Conservation (phyloP, 148 eudicot species). For the Mesembryanthemum crystallinum region DNA sequence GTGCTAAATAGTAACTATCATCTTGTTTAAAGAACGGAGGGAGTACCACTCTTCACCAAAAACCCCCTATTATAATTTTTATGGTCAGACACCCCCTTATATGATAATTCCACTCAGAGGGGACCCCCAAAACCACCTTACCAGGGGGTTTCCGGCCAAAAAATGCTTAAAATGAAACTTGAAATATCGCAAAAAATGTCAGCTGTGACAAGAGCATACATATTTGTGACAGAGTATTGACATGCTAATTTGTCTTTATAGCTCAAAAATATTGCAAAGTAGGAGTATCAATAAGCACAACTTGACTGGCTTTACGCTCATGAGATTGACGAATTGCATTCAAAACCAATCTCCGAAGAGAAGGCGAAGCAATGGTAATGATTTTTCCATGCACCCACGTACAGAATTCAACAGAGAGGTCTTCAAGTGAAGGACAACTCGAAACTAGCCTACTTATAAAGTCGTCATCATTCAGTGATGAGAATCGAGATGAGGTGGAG, state of each 20-base stretch:
- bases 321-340: background rate
- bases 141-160: too few relatives aligned
- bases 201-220: slow-evolving; percentile 19
- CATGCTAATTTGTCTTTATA: background rate
- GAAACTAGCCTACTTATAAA: slow-evolving; percentile 19
- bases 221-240: slow-evolving; percentile 3
- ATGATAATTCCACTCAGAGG: too few relatives aligned
- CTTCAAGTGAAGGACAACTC: slow-evolving; percentile 28
- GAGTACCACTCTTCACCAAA: too few relatives aligned
- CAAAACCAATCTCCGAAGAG: slow-evolving; percentile 13
- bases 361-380: slow-evolving; percentile 4
- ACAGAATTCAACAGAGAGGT: slow-evolving; percentile 1
- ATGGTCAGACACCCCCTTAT: too few relatives aligned
- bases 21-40: too few relatives aligned
- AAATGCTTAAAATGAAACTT: too few relatives aligned
- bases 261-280: slow-evolving; percentile 8
- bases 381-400: background rate
- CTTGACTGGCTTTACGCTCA: background rate
- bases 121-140: too few relatives aligned
- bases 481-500: background rate
- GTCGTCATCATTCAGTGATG: slow-evolving; percentile 1
- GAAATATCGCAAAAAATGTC: too few relatives aligned
- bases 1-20: too few relatives aligned
- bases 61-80: too few relatives aligned
- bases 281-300: slow-evolving; percentile 27